A percentile compares a stretch with the other conserved stretches of the same genome.
These are phyloP conservation scores for Coemansia sp. DNA, from an alignment of 192 early-diverging fungal species.

Conservation along the genomic window DNA sequence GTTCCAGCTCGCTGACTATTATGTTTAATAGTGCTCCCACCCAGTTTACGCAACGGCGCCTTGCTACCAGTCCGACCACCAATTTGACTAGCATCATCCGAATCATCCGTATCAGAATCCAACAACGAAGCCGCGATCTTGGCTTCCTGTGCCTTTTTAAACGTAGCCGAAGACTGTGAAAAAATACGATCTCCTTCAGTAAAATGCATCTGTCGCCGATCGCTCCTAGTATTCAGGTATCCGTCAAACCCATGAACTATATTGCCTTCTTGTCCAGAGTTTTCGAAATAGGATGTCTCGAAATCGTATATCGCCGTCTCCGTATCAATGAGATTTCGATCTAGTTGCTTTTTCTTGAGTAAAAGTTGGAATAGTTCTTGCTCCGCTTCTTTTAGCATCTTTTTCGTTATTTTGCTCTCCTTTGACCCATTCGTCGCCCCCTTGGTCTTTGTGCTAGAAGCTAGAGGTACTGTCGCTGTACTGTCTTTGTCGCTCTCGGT, in stretches of 20 bases:
- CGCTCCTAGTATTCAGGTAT: conserved; percentile 68
- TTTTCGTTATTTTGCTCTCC: conserved; percentile 54
- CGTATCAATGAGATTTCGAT: conserved; percentile 69
- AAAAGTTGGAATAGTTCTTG: conserved; percentile 72
- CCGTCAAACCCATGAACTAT: conserved; percentile 89
- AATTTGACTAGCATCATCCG: conserved; percentile 7
- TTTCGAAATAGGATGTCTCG: conserved; percentile 89
- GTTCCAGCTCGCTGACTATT: conserved; percentile 28
- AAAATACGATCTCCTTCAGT: conserved; percentile 83
- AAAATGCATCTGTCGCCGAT: conserved; percentile 65
- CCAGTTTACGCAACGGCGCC: not conserved
- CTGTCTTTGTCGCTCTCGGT: conserved; percentile 4
- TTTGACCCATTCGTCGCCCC: not conserved
- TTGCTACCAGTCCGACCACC: conserved; percentile 13
- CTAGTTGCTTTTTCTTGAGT: conserved; percentile 77
- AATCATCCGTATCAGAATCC: conserved; percentile 52
- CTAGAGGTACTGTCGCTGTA: not conserved
- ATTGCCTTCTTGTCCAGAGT: conserved; percentile 81
- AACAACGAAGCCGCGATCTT: conserved; percentile 46
- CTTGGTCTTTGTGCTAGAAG: conserved; percentile 7
- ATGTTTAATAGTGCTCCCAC: conserved; percentile 50
- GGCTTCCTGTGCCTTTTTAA: conserved; percentile 55
- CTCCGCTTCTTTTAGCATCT: conserved; percentile 73
- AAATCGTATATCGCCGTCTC: conserved; percentile 83
- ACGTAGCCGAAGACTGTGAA: conserved; percentile 69